phyloP scores from a whole-genome alignment of 78 protist species.

The Monosiga brevicollis region DNA sequence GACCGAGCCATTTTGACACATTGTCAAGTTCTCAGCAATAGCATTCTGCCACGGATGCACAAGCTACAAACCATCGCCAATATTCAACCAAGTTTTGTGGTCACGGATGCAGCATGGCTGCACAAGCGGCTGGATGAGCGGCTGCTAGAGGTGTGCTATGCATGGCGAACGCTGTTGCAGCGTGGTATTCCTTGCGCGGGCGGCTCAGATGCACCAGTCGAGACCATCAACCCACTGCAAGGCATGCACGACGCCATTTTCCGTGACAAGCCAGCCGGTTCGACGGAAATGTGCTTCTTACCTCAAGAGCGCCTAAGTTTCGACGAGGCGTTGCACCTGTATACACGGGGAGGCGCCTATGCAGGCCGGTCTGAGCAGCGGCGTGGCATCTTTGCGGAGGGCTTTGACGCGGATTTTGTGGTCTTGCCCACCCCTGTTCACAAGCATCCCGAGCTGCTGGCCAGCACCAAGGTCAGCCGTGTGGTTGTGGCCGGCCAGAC shows the following conservation, averaged over 20 bases:
- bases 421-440: too few species aligned
- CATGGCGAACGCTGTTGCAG: background rate
- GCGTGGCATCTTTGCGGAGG: background rate
- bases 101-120: constrained; percentile 1
- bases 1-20: background rate
- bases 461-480: too few species aligned
- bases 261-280: background rate
- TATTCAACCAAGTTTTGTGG: background rate
- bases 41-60: background rate
- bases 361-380: background rate
- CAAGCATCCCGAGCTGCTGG: too few species aligned
- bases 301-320: background rate
- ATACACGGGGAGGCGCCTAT: background rate
- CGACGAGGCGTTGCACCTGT: background rate
- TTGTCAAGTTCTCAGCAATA: background rate
- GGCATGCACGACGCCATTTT: constrained; percentile 6
- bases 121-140: background rate
- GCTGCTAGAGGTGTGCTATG: background rate
- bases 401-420: background rate
- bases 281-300: background rate
- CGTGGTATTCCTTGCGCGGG: background rate
- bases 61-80: background rate
- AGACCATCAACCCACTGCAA: background rate
- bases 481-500: too few species aligned
- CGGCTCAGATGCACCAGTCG: background rate